Base-by-base conservation (phyloP, 2,329 filamentous ascomycete genomes). In the Fusarium sp. region DNA sequence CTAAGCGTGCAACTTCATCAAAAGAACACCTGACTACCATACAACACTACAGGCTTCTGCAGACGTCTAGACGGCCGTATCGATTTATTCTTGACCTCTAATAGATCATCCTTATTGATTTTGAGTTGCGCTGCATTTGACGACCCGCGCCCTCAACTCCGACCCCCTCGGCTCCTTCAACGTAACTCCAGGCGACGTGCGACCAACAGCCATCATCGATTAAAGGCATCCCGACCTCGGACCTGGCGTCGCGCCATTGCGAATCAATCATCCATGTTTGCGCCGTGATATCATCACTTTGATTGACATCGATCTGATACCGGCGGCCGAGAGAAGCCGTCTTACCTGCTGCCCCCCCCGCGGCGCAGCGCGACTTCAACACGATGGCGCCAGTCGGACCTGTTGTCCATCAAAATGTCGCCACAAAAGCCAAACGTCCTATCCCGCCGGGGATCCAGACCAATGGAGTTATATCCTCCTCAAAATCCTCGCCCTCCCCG, bases 401-500 rank as follows among this genome's bases (percentile, higher is more conserved):
- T 69, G 84, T 85, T 66, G 76, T 79, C 61, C 84, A 84, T 76
- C 84, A 85, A 68, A 82, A 83, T 79, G 84, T 82, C 77, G 79
- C 83, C 75, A 82, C 81, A 75, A 95, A 94, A 84, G 88, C 90
- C 74, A 95, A 94, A 84, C 91, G 92, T 39, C 91, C 91, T 70
- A 85, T 89, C 62, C 91, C 91, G 41, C 88, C 92, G 56, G 88
- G 90, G 52, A 89, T 93, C 67, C 92, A 93, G 81, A 89, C 90
- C 69, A 93, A 93, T 82, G 91, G 91, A 35, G 63, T 58, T 37
- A 83, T 85, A 68, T 85, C 85, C 73, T 83, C 89, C 27, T 88
- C 89, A 1, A 88, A 89, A 69, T 88, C 90, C 5, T 92, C 91
- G 3, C 88, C 91, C 2, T 90, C 89, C 5, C 88, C 89, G 6